Evolutionary conservation across 176 grass and related monocot genomes (phyloP), one percentile per base, ranked within the genome.

Genomic region (Eleusine indica): DNA sequence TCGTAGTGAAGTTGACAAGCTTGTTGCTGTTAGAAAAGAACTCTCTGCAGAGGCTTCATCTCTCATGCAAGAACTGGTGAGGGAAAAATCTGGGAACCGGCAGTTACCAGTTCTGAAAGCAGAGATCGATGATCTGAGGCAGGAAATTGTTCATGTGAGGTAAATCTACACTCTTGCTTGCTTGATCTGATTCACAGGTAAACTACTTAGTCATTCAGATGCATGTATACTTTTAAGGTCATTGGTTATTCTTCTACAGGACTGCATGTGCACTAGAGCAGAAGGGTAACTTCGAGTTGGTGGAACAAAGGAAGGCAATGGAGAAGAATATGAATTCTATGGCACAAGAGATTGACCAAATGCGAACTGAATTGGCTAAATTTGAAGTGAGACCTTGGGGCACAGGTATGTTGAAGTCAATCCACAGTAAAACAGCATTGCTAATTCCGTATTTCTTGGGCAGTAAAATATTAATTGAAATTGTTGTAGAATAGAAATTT

Each of bases 231-330:
- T 83, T 76, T 17, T 68, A 71, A 48, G 77, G 46, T 64, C 43
- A 73, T 77, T 60, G 76, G 43, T 25, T 86, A 83, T 35, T 68
- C 54, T 88, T 63, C 25, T 35, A 35, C 60, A 94, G 92, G 49
- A 86, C 21, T 85, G 49, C 89, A 83, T 85, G 80, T 28, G 89
- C 79, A 49, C 68, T 89, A 30, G 89, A 94, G 70, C 80, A 77
- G 78, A 91, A 94, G 60, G 87, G 71, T 64, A 94, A 94, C 53
- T 68, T 92, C 64, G 87, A 91, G 73, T 62, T 94, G 85, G 83
- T 94, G 79, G 92, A 92, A 83, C 92, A 94, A 85, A 89, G 82
- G 85, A 88, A 92, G 85, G 71, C 82, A 83, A 91, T 94, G 89
- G 92, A 92, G 38, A 94, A 91, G 80, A 91, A 75, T 74, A 89